Percentiles rank a stretch among this genome's conserved stretches.
Conservation (phyloP, 2,329 filamentous ascomycete species). For the Monosporascus sp. region DNA sequence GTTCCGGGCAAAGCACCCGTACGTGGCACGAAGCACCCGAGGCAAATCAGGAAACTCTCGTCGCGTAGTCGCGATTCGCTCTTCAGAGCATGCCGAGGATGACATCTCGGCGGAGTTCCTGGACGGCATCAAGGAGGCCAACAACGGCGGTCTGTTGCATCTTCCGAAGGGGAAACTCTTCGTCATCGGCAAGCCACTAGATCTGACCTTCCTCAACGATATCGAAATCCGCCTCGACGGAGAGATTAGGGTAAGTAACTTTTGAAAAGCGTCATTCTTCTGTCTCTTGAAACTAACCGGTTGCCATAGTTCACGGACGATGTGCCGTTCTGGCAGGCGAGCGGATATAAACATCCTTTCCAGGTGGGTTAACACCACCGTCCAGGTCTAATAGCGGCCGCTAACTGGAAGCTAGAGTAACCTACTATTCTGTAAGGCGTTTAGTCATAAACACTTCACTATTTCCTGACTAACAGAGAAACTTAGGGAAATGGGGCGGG, state of each 20-base stretch:
- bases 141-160: conserved; percentile 52
- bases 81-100: conserved; percentile 47
- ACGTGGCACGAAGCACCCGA: conserved; percentile 14
- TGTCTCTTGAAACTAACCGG: no score
- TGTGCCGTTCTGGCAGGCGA: conserved; percentile 36
- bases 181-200: conserved; percentile 53
- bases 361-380: conserved; percentile 17
- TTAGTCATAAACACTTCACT: no score
- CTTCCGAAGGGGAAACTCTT: conserved; percentile 48
- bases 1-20: conserved; percentile 34
- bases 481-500: conserved; percentile 61
- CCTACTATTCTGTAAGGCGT: no score
- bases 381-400: no score
- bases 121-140: conserved; percentile 47
- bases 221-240: conserved; percentile 54
- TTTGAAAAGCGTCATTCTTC: no score
- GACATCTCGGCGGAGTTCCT: conserved; percentile 52
- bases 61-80: conserved; percentile 40
- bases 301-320: conserved; percentile 33
- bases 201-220: conserved; percentile 52
- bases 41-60: conserved; percentile 8
- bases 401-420: no score
- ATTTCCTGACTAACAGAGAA: conserved; percentile 36
- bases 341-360: conserved; percentile 35
- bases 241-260: conserved; percentile 31